Conservation (phyloP, 2,329 filamentous ascomycete species). For the Pseudonectria buxi region DNA sequence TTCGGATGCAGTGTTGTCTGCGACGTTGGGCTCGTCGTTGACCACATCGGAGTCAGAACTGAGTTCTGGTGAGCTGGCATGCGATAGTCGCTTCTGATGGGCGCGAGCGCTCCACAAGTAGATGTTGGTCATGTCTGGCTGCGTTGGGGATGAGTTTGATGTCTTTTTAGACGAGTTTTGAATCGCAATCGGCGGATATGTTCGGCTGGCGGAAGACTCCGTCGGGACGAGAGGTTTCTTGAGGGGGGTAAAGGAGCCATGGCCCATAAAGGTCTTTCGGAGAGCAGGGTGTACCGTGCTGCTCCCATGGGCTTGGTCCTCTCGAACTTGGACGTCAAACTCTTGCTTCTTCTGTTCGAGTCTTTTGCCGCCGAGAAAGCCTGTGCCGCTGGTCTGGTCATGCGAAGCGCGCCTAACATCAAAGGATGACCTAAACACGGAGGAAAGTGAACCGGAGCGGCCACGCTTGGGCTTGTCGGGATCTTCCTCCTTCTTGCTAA, state of each 20-base stretch:
- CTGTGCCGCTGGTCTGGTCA: slow-evolving; percentile 24
- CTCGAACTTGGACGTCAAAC: slow-evolving; percentile 22
- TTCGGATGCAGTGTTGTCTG: too few species aligned
- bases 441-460: slow-evolving; percentile 32
- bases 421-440: slow-evolving; percentile 29
- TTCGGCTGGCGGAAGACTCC: slow-evolving; percentile 9
- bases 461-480: slow-evolving; percentile 19
- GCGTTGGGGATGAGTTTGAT: slow-evolving; percentile 20
- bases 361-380: slow-evolving; percentile 37
- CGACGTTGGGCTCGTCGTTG: slow-evolving; percentile 14
- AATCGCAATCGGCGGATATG: slow-evolving; percentile 33
- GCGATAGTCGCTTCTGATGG: slow-evolving; percentile 5
- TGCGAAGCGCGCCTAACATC: slow-evolving; percentile 28
- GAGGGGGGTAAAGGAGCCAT: slow-evolving; percentile 23
- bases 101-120: slow-evolving; percentile 22
- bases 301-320: slow-evolving; percentile 20
- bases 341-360: slow-evolving; percentile 33
- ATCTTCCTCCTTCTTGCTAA: slow-evolving; percentile 14
- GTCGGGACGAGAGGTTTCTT: slow-evolving; percentile 7
- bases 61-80: too few species aligned
- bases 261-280: slow-evolving; percentile 20
- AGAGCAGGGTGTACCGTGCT: slow-evolving; percentile 29
- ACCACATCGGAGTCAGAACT: slow-evolving; percentile 17
- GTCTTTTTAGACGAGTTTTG: slow-evolving; percentile 16
- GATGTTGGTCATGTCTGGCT: slow-evolving; percentile 27